Percentiles rank a stretch among this genome's conserved stretches.
phyloP scores from a whole-genome alignment of 352 stramenopile genomes.

The Pythium chondricola region DNA sequence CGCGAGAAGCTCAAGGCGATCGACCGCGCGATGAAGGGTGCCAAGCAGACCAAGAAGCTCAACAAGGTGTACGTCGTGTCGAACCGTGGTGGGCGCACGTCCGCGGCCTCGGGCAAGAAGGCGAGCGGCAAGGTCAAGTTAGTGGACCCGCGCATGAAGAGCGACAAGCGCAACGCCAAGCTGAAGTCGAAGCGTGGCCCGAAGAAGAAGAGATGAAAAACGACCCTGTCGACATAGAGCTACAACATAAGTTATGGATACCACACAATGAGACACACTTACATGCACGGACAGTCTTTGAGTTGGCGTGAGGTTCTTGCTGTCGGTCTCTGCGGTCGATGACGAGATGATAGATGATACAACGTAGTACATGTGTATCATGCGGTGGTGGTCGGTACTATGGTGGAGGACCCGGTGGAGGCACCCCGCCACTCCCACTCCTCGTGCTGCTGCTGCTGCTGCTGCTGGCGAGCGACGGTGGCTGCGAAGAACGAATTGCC shows the following conservation, averaged over 20 bases:
- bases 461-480: background rate
- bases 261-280: constrained; percentile 12
- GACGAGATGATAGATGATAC: no score
- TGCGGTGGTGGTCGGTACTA: no score
- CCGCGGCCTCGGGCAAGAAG: constrained; percentile 70
- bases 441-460: background rate
- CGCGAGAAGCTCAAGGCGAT: constrained; percentile 98
- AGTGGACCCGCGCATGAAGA: constrained; percentile 98
- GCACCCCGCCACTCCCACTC: background rate
- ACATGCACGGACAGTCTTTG: no score
- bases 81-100: constrained; percentile 45
- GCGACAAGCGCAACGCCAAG: constrained; percentile 89
- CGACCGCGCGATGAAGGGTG: constrained; percentile 94
- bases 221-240: background rate
- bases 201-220: constrained; percentile 80
- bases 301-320: no score
- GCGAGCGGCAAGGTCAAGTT: constrained; percentile 91
- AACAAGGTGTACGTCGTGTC: constrained; percentile 97
- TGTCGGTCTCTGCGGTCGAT: no score
- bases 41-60: constrained; percentile 76
- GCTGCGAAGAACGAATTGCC: no score
- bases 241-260: constrained; percentile 53
- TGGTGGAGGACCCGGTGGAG: no score
- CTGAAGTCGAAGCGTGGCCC: constrained; percentile 78
- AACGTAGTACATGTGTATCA: no score